Conservation (phyloP, 768 basidiomycete species). For the Glaciozyma martinii region DNA sequence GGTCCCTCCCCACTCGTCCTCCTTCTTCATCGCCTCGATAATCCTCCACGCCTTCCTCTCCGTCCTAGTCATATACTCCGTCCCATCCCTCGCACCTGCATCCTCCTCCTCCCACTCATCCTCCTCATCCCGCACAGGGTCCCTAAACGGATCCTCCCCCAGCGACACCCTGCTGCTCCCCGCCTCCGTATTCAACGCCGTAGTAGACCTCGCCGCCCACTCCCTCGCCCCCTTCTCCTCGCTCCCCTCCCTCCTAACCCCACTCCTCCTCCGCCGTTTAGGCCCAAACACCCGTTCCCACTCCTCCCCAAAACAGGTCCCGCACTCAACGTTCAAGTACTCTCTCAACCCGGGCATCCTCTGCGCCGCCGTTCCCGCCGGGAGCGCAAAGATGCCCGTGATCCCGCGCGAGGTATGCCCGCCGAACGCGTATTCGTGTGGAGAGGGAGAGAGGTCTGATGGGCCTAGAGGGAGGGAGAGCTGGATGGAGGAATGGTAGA, state of each 20-base stretch:
- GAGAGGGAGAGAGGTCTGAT: conserved; percentile 5
- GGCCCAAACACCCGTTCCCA: conserved; percentile 9
- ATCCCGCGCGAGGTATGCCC: conserved; percentile 12
- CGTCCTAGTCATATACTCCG: conserved; percentile 6
- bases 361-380: conserved; percentile 10
- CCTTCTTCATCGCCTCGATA: conserved; percentile 9
- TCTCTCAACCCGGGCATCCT: conserved; percentile 20
- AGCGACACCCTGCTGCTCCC: neutral
- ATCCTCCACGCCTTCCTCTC: conserved; percentile 22
- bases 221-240: neutral
- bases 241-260: neutral
- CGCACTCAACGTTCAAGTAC: conserved; percentile 10
- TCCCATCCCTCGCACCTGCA: conserved; percentile 17
- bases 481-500: conserved; percentile 22
- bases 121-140: neutral
- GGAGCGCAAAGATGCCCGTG: conserved; percentile 15
- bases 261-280: neutral
- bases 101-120: conserved; percentile 13
- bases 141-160: neutral
- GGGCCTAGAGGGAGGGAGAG: conserved; percentile 20
- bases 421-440: conserved; percentile 21
- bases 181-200: neutral
- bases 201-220: neutral
- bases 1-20: conserved; percentile 14
- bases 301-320: conserved; percentile 15